Evolutionary conservation across 164 flowering plant species (phyloP), one percentile per base, ranked within the genome.

Genomic region (Magnolia officinalis): DNA sequence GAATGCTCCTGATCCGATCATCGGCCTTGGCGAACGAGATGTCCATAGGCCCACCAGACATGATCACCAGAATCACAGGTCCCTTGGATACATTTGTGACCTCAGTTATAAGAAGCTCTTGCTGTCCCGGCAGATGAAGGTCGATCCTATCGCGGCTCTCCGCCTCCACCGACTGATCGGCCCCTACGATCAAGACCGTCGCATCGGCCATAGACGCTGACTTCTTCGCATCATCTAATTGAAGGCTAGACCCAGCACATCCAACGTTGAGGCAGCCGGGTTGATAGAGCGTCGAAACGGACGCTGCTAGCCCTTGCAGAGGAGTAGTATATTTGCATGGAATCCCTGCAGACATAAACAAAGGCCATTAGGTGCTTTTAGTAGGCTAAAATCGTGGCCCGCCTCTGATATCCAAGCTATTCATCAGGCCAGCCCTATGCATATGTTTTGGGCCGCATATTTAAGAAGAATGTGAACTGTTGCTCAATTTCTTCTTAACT

Each of bases 41-140:
- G 67, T 96, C 99, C 74, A 93, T 78, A 8, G 95, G 95, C 9
- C 99, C 98, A 20, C 92, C 99, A 13, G 96, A 90, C 95, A 93
- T 91, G 26, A 96, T 86, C 4, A 91, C 90, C 58, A 96, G 89
- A 75, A 94, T 87, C 14, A 92, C 96, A 6, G 96, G 95, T 21
- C 97, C 97, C 65, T 86, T 92, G 23, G 99, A 79, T 4, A 78
- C 95, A 0, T 88, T 84, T 16, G 95, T 89, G 24, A 96, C 92
- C 73, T 81, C 82, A 6, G 87, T 76, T 19, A 96, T 31, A 18
- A 96, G 83, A 8, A 79, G 81, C 29, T 74, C 67, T 74, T 96
- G 99, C 70, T 90, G 87, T 1, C 97, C 98, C 0, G 99, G 99
- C 58, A 96, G 89, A 26, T 51, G 61, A 31, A 96, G 79, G 74